Conservation (phyloP, 2,329 filamentous ascomycete species). For the Fusarium austroafricanum region DNA sequence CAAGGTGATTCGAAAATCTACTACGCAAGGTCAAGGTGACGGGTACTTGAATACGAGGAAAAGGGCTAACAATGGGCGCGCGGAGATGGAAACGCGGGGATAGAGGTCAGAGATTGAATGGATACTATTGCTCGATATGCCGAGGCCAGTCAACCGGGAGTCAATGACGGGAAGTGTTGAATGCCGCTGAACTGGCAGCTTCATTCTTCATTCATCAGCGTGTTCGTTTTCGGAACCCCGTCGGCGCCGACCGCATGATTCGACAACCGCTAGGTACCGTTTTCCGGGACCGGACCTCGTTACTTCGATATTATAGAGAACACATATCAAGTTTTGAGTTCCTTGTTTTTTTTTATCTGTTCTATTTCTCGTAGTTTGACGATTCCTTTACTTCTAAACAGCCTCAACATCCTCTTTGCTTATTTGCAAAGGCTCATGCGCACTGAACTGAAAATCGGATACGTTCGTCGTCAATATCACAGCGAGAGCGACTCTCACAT, state of each 20-base stretch:
- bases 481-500: constrained; percentile 1
- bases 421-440: background rate
- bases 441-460: background rate
- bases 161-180: constrained; percentile 24
- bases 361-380: background rate
- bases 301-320: constrained; percentile 3
- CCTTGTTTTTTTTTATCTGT: background rate
- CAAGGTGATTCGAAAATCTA: constrained; percentile 8
- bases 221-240: constrained; percentile 46
- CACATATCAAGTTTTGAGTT: constrained; percentile 4
- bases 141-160: constrained; percentile 24
- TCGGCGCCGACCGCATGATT: constrained; percentile 28
- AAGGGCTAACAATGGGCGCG: constrained; percentile 6
- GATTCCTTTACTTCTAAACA: background rate
- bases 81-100: constrained; percentile 25
- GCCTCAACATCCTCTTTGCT: background rate
- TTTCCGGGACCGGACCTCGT: constrained; percentile 11
- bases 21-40: constrained; percentile 8
- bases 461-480: background rate
- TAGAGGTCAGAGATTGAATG: constrained; percentile 5
- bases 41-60: constrained; percentile 14
- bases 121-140: constrained; percentile 23
- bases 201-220: constrained; percentile 12
- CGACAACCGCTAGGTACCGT: constrained; percentile 18
- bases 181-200: background rate